Evolutionary conservation across 169 alveolate genomes (phyloP).

Genomic region (Plasmodium gonderi): DNA sequence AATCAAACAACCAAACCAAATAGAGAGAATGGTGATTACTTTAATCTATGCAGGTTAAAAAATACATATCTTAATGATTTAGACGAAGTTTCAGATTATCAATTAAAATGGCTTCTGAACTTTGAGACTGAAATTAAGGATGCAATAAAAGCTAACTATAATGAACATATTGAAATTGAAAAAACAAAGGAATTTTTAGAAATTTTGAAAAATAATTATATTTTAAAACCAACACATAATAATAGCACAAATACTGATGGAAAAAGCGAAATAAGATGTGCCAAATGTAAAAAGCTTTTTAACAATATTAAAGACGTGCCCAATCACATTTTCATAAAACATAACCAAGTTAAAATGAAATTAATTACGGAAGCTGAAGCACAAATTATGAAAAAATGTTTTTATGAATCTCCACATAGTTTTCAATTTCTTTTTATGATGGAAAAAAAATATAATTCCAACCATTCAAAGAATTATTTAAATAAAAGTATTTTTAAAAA

Average conservation of each 20-base stretch:
- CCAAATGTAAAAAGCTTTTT: slow-evolving; percentile 66
- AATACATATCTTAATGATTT: not conserved
- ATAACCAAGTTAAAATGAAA: slow-evolving; percentile 44
- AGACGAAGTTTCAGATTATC: slow-evolving; percentile 17
- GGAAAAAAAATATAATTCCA: slow-evolving; percentile 63
- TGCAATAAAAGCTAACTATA: slow-evolving; percentile 46
- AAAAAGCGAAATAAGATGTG: slow-evolving; percentile 54
- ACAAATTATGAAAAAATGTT: slow-evolving; percentile 44
- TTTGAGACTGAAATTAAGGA: slow-evolving; percentile 47
- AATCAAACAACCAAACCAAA: not conserved
- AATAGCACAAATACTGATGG: not conserved
- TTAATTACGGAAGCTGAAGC: slow-evolving; percentile 69
- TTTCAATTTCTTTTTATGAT: slow-evolving; percentile 65
- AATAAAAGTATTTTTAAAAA: slow-evolving; percentile 22
- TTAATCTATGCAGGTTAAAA: not conserved
- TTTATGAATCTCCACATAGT: slow-evolving; percentile 66
- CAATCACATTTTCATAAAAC: slow-evolving; percentile 65
- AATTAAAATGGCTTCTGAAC: slow-evolving; percentile 48
- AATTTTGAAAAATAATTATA: slow-evolving; percentile 23
- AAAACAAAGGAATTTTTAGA: slow-evolving; percentile 58
- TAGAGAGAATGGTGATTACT: not conserved
- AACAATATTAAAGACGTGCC: slow-evolving; percentile 61
- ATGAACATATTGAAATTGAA: slow-evolving; percentile 59
- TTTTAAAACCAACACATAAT: slow-evolving; percentile 3
- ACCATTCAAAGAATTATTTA: slow-evolving; percentile 2